Base-by-base conservation (phyloP, 345 rosid species). In the Populus alba region DNA sequence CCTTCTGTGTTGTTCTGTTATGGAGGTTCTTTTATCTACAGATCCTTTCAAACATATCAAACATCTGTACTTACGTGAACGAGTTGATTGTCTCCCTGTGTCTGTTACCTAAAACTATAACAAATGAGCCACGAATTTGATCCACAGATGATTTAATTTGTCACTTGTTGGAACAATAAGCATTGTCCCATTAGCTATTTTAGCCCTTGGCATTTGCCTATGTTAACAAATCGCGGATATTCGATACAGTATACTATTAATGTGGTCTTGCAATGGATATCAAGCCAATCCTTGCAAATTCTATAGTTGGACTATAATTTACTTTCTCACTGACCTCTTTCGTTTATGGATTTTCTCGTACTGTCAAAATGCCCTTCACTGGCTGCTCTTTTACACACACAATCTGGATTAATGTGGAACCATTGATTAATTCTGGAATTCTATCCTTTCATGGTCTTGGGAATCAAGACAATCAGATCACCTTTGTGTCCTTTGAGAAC, bases 11-110 rank as follows among this genome's bases (percentile, higher is more conserved):
- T 51, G 61, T 75, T 49, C 69, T 74, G 65, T 75, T 59, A 71
- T 37, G 63, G 81, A 72, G n/a, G 47, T 33, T 71, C 17, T 67
- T 71, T 68, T 27, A 66, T 74, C 43, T 4, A 23, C 67, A 45
- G 85, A 81, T 75, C 76, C 80, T 62, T 53, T 59, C 45, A 51
- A 67, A 75, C 39, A 41, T 72, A 62, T 51, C 59, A 73, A 22
- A 29, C 74, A 16, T 57, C 43, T 77, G 75, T 49, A 31, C 49
- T 75, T 72, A 53, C 55, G 80, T 15, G 68, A 75, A n/a, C 66
- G 33, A 74, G 45, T 57, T 77, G 67, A 39, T 75, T 84, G 78
- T 85, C 81, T 77, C 74, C 10, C n/a, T 76, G 73, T 38, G 77
- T 17, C 63, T 38, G 25, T 61, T 41, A 23, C 47, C 16, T 51